Conservation (phyloP, 352 stramenopile species). For the Phytophthora ramorum region DNA sequence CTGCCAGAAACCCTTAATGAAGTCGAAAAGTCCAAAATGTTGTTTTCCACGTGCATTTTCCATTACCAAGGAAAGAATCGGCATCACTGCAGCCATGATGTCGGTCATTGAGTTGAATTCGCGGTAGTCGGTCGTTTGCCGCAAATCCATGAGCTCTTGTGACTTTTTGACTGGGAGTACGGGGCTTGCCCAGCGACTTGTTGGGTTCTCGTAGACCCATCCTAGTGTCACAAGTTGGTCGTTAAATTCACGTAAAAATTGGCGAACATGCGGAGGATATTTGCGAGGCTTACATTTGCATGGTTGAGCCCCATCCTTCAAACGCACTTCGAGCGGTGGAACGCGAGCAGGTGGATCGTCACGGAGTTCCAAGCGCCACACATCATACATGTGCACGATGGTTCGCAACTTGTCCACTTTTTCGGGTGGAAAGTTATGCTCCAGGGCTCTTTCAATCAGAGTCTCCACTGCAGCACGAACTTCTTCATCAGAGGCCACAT, state of each 20-base stretch:
- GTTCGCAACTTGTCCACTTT: constrained; percentile 1
- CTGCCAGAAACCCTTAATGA: constrained; percentile 17
- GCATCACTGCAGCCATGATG: constrained; percentile 17
- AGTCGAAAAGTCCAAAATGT: constrained; percentile 16
- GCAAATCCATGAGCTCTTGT: background rate
- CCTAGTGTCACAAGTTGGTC: constrained; percentile 6
- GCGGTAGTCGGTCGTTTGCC: constrained; percentile 10
- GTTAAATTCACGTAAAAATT: constrained; percentile 18
- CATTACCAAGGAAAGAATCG: constrained; percentile 12
- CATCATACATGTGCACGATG: constrained; percentile 4
- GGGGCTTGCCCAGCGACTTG: constrained; percentile 13
- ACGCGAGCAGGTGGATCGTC: constrained; percentile 13
- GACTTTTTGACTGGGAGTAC: constrained; percentile 14
- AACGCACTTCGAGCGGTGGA: constrained; percentile 11
- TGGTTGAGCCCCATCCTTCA: too few relatives aligned
- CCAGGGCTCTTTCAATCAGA: constrained; percentile 10
- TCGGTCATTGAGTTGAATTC: constrained; percentile 7
- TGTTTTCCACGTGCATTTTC: constrained; percentile 12
- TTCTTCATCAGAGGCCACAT: background rate
- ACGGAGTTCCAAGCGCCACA: background rate
- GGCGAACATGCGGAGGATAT: too few relatives aligned
- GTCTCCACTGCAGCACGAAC: background rate
- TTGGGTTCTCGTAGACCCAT: constrained; percentile 22
- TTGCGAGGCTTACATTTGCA: too few relatives aligned
- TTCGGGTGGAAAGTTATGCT: constrained; percentile 11